Percentiles rank a stretch among this genome's conserved stretches.
Conservation (phyloP, 1,139 yeast species). For the Hemisphaericaspora lyxosophila region DNA sequence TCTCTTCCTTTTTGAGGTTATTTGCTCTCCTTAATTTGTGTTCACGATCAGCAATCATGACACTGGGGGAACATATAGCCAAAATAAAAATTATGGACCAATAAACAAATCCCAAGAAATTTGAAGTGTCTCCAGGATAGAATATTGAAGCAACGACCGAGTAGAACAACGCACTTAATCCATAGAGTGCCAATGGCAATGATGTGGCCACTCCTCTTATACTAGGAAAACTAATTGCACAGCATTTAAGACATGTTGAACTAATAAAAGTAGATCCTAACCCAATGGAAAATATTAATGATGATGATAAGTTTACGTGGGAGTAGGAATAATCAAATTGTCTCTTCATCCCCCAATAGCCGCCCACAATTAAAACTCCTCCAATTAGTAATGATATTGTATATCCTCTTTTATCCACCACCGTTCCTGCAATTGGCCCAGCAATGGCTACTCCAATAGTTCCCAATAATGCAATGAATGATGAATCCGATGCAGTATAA, state of each 20-base stretch:
- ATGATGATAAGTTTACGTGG: slow-evolving; percentile 34
- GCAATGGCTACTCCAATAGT: slow-evolving; percentile 57
- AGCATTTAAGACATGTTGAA: slow-evolving; percentile 55
- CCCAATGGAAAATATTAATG: slow-evolving; percentile 46
- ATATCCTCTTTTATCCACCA: slow-evolving; percentile 58
- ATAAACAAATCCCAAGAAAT: slow-evolving; percentile 48
- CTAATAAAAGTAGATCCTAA: slow-evolving; percentile 56
- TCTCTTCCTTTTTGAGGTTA: background rate
- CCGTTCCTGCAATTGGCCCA: slow-evolving; percentile 58
- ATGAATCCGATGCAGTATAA: slow-evolving; percentile 55
- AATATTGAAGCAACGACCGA: slow-evolving; percentile 49
- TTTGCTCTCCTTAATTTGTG: slow-evolving; percentile 18
- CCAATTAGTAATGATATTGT: slow-evolving; percentile 46
- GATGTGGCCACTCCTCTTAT: slow-evolving; percentile 61
- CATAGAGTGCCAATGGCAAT: slow-evolving; percentile 58
- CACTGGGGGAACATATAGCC: slow-evolving; percentile 45
- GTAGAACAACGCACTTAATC: slow-evolving; percentile 58
- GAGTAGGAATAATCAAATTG: slow-evolving; percentile 40
- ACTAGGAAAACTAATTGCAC: slow-evolving; percentile 57
- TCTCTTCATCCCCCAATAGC: slow-evolving; percentile 47
- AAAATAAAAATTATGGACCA: slow-evolving; percentile 40
- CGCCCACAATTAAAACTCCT: slow-evolving; percentile 39
- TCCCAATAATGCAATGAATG: slow-evolving; percentile 58
- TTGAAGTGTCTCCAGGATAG: slow-evolving; percentile 52
- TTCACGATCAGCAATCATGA: slow-evolving; percentile 45